Evolutionary conservation across 2,329 filamentous ascomycete species (phyloP), one percentile per base, ranked within the genome.

Genomic region (Cladophialophora exuberans): DNA sequence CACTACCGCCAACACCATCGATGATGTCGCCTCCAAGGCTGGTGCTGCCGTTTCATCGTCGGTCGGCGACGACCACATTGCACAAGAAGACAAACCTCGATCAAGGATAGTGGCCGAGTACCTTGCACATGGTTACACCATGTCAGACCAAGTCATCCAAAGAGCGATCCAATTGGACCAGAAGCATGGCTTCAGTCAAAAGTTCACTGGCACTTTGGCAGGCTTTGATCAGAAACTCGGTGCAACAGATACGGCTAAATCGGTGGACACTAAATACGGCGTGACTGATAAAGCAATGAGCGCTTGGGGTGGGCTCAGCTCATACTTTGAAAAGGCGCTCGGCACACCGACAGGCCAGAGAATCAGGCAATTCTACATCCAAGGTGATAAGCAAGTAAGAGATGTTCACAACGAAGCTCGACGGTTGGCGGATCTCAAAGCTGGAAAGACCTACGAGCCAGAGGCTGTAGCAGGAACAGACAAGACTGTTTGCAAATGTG

Each of bases 41-140:
- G 76, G 78, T 51, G 76, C 83, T 43, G 78, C 79, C 58, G 72
- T 76, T 30, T 79, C 77, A 57, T 77, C 79, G 56, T 73, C 77
- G 33, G 69, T 71, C 48, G 80, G 81, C 64, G 74, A 74, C 52
- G 66, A 71, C 47, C 80, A 90, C 66, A 86, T 97, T 66, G 85
- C 87, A 11, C 94, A 99, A 71, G 94, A 99, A 75, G 91, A 97
- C 79, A 99, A 99, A 82, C 94, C 94, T 13, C 88, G 92, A 67
- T 85, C 89, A 35, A 90, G 94, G 66, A 96, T 99, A 72, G 75
- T 97, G 46, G 94, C 94, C 62, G 94, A 99, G 78, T 97, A 97
- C 74, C 87, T 99, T 28, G 92, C 94, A 9, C 90, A 97, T 67
- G 94, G 94, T 65, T 99, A 99, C 76, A 83, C 86, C 33, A 80